A percentile compares a stretch with the other conserved stretches of the same genome.
Evolutionary conservation across 2,329 filamentous ascomycete species (phyloP).

Genomic region (Colletotrichum noveboracense): DNA sequence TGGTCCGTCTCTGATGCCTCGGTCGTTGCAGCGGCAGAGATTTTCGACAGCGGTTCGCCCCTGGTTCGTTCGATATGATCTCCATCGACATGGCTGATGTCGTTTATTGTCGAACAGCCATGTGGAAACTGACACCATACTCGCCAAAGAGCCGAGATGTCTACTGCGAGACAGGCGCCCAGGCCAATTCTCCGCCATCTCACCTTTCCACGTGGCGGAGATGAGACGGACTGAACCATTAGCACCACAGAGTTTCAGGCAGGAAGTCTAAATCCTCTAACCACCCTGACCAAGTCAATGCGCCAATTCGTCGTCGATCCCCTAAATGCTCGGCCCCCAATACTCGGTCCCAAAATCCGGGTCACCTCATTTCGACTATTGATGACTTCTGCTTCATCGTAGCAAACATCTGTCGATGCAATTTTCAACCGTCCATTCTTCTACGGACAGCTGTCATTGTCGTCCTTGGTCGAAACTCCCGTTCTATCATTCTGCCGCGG

Average conservation of each 20-base stretch:
- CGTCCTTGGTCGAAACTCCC: neutral
- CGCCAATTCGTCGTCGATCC: neutral
- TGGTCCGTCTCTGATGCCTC: neutral
- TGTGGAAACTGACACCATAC: neutral
- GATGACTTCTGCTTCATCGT: neutral
- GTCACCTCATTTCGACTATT: constrained; percentile 1
- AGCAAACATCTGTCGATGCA: neutral
- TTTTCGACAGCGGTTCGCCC: neutral
- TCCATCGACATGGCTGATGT: neutral
- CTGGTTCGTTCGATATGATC: neutral
- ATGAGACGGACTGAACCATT: constrained; percentile 12
- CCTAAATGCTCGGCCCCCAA: neutral
- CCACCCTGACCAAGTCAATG: constrained; percentile 7
- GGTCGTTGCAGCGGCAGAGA: neutral
- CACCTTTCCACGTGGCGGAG: constrained; percentile 17
- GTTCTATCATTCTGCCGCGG: neutral
- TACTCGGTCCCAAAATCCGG: neutral
- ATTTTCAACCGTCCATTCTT: neutral
- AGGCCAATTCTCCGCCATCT: constrained; percentile 5
- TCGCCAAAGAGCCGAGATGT: neutral
- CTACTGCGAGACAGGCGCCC: neutral
- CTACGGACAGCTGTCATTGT: neutral
- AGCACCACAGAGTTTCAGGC: constrained; percentile 11
- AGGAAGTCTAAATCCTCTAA: constrained; percentile 11
- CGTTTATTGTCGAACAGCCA: neutral